Evolutionary conservation across 352 stramenopile genomes (phyloP).

Genomic region (Peronospora belbahrii): DNA sequence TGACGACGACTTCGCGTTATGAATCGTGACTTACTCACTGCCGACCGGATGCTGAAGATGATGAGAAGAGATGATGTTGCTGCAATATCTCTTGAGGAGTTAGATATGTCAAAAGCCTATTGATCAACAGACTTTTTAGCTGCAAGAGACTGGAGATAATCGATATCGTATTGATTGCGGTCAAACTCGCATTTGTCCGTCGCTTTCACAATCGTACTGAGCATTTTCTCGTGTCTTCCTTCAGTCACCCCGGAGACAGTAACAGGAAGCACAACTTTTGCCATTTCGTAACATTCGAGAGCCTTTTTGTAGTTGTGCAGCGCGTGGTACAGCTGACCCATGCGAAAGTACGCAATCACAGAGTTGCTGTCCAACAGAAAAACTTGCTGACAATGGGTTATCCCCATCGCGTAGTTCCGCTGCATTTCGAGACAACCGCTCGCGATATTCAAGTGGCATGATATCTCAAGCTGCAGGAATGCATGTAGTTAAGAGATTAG

Average conservation of each 20-base stretch:
- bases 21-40: slow-evolving; percentile 44
- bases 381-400: slow-evolving; percentile 39
- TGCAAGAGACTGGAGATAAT: slow-evolving; percentile 34
- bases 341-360: slow-evolving; percentile 36
- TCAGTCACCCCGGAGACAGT: not conserved
- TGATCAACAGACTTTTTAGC: slow-evolving; percentile 9
- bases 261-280: slow-evolving; percentile 11
- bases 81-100: not conserved
- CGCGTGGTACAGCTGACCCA: slow-evolving; percentile 39
- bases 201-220: slow-evolving; percentile 38
- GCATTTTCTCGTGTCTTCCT: slow-evolving; percentile 5
- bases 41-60: slow-evolving; percentile 10
- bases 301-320: slow-evolving; percentile 47
- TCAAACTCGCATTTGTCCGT: slow-evolving; percentile 57
- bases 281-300: slow-evolving; percentile 23
- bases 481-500: not conserved
- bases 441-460: slow-evolving; percentile 60
- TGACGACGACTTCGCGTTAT: slow-evolving; percentile 32
- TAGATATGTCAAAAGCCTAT: slow-evolving; percentile 3
- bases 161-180: slow-evolving; percentile 47
- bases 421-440: slow-evolving; percentile 60
- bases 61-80: slow-evolving; percentile 5
- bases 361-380: slow-evolving; percentile 30
- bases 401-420: slow-evolving; percentile 26
- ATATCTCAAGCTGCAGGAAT: slow-evolving; percentile 29